Evolutionary conservation across 1,139 yeast genomes (phyloP).

Genomic region (Arxiozyma heterogenica): DNA sequence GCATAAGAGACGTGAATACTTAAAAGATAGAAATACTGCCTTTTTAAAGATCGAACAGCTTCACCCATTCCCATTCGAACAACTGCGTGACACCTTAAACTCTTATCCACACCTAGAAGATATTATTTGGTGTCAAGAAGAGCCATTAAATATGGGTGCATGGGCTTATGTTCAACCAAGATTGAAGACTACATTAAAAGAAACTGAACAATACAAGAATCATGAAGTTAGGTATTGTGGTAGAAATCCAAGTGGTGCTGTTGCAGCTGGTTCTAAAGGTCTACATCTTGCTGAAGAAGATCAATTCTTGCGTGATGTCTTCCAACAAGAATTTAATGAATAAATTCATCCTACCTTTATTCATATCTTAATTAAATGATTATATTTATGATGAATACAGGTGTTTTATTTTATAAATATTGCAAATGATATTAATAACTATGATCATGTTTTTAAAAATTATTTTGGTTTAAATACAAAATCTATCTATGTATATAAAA

Average conservation of each 20-base stretch:
- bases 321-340: constrained; percentile 25
- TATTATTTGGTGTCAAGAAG: constrained; percentile 97
- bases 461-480: neutral
- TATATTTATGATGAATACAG: neutral
- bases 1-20: constrained; percentile 73
- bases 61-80: constrained; percentile 98
- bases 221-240: constrained; percentile 76
- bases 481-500: neutral
- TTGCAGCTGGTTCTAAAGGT: constrained; percentile 94
- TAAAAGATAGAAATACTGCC: constrained; percentile 76
- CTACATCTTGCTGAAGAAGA: constrained; percentile 86
- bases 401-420: no score
- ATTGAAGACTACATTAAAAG: constrained; percentile 60
- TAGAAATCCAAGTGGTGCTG: constrained; percentile 95
- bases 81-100: constrained; percentile 74
- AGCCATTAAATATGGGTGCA: constrained; percentile 95
- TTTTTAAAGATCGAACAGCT: constrained; percentile 85
- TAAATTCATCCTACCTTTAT: neutral
- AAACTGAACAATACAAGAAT: constrained; percentile 59
- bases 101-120: constrained; percentile 78
- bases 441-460: no score
- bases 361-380: no score
- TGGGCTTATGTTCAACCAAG: constrained; percentile 79
- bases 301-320: constrained; percentile 72
- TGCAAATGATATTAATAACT: neutral